phyloP scores from a whole-genome alignment of 805 yeast species.

The Pichia rugopelliculosa region DNA sequence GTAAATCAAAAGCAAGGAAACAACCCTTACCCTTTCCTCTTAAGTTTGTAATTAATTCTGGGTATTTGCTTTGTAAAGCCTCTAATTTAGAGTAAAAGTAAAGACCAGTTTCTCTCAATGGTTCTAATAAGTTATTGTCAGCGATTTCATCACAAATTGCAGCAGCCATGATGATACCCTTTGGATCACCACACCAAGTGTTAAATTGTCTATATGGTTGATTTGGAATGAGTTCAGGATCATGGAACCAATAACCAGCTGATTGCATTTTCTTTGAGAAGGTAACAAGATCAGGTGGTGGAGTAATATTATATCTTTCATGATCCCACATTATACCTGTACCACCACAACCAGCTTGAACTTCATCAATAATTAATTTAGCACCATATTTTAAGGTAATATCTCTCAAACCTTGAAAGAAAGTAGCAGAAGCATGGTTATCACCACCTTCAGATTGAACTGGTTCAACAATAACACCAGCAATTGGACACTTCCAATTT shows the following conservation, averaged over 20 bases:
- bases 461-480: constrained; percentile 87
- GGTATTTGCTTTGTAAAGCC: constrained; percentile 45
- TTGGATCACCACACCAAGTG: constrained; percentile 93
- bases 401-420: constrained; percentile 79
- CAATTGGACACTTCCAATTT: constrained; percentile 69
- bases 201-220: constrained; percentile 83
- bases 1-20: constrained; percentile 74
- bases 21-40: constrained; percentile 75
- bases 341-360: constrained; percentile 87
- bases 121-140: constrained; percentile 49
- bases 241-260: constrained; percentile 79
- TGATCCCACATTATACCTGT: constrained; percentile 85
- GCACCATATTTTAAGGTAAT: constrained; percentile 64
- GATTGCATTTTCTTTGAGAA: constrained; percentile 86
- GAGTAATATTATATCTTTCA: constrained; percentile 69
- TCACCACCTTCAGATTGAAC: constrained; percentile 91
- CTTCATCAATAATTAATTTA: constrained; percentile 75
- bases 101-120: constrained; percentile 56
- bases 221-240: constrained; percentile 66
- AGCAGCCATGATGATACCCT: constrained; percentile 67
- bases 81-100: constrained; percentile 55
- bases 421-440: constrained; percentile 69
- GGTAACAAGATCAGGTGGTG: constrained; percentile 79
- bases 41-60: constrained; percentile 44
- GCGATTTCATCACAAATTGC: constrained; percentile 61